Base-by-base conservation (phyloP, 1,284 basidiomycete genomes). In the Rhizoctonia solani region DNA sequence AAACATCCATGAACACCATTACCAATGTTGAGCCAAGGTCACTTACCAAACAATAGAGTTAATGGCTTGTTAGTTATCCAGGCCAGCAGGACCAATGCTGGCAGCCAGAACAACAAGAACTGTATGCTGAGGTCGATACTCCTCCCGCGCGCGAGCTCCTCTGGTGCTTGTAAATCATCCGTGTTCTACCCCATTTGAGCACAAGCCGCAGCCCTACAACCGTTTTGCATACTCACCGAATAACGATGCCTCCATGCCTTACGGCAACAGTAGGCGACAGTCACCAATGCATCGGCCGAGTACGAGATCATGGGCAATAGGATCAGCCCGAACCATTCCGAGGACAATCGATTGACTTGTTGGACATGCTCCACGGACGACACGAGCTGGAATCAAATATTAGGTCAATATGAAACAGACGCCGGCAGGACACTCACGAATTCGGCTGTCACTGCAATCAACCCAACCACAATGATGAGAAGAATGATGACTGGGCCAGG, bases 21-120 rank as follows among this genome's bases (percentile, higher is more conserved):
- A 14, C 29, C 21, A 16, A 29, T 11, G 23, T 19, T 14, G 27
- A 39, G 25, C 14, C 1, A 19, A 5, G 14, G 30, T n/a, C n/a
- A 55, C 68, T n/a, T 39, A 69, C 68, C 68, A 21, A 69, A 69
- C 23, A 69, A 50, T 23, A 68, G 34, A 3, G 68, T 47, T 19
- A 68, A 42, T 14, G 68, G 68, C 21, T 55, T 54, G 11, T 42
- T 42, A 2, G 54, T 44, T 2, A 47, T 23, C 68, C 68, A 68
- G 4, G 50, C 50, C 21, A 68, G 23, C 11, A 68, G 16, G 0
- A 68, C 50, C 13, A 68, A 39, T 4, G 66, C 19, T 19, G 59
- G 68, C 52, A 65, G 25, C 68, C 68, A 68, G 41, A 68, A 68
- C 3, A 68, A 27, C 29, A 68, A 21, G 37, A 68, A 66, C 53